Evolutionary conservation across 352 stramenopile genomes (phyloP).

Genomic region (Phytophthora ramorum): DNA sequence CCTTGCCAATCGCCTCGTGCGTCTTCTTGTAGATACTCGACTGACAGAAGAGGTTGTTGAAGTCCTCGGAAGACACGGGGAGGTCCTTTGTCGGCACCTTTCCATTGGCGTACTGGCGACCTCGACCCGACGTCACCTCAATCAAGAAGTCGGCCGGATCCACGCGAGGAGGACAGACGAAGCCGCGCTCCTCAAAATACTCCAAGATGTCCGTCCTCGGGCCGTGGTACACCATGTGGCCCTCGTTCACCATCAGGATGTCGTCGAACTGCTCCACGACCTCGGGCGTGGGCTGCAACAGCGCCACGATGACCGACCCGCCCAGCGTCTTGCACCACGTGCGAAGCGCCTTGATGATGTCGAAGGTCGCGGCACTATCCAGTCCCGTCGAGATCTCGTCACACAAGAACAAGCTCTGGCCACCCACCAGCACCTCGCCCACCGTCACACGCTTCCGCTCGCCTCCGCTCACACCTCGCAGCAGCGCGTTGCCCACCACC

Average conservation of each 20-base stretch:
- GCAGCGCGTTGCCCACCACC: slow-evolving; percentile 89
- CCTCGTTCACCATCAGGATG: slow-evolving; percentile 94
- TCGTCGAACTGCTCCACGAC: slow-evolving; percentile 97
- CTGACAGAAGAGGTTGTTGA: slow-evolving; percentile 65
- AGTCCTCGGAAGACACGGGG: slow-evolving; percentile 47
- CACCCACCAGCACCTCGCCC: slow-evolving; percentile 18
- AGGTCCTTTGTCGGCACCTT: slow-evolving; percentile 39
- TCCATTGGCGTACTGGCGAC: slow-evolving; percentile 52
- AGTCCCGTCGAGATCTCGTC: too few species aligned
- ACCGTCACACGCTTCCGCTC: slow-evolving; percentile 89
- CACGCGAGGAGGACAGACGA: slow-evolving; percentile 68
- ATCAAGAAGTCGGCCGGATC: slow-evolving; percentile 81
- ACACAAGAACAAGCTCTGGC: too few species aligned
- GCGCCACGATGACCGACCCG: slow-evolving; percentile 45
- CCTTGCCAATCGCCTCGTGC: slow-evolving; percentile 47
- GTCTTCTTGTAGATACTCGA: slow-evolving; percentile 67
- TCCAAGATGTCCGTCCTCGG: slow-evolving; percentile 66
- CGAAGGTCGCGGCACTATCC: too few species aligned
- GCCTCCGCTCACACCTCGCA: slow-evolving; percentile 92
- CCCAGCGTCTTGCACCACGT: slow-evolving; percentile 47
- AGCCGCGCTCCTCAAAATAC: slow-evolving; percentile 92
- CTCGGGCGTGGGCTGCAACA: slow-evolving; percentile 80
- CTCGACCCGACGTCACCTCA: slow-evolving; percentile 70
- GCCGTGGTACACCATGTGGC: slow-evolving; percentile 94
- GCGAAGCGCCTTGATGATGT: not conserved